A percentile compares a stretch with the other conserved stretches of the same genome.
Evolutionary conservation across 805 yeast genomes (phyloP).

Genomic region (Wickerhamomyces rabaulensis): DNA sequence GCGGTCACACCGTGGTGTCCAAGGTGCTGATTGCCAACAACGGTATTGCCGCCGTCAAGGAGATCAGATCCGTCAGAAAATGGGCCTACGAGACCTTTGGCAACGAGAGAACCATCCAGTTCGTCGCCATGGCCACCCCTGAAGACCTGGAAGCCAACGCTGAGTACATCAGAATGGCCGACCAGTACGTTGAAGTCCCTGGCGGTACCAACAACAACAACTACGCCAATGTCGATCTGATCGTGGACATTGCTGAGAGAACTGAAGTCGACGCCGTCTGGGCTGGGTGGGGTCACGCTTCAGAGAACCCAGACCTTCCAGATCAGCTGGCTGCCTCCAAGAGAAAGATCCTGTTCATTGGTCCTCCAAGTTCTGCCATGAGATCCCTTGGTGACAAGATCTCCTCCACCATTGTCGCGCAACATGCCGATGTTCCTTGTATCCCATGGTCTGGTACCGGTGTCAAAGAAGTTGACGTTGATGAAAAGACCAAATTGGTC

Average conservation of each 20-base stretch:
- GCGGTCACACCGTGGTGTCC: conserved; percentile 93
- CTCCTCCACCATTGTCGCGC: conserved; percentile 97
- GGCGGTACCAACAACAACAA: conserved; percentile 99
- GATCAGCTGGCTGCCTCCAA: conserved; percentile 92
- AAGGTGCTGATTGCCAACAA: conserved; percentile 92
- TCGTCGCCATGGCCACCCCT: conserved; percentile 99
- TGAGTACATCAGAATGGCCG: conserved; percentile 98
- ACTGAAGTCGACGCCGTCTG: conserved; percentile 96
- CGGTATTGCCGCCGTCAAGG: conserved; percentile 99
- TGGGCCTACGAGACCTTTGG: conserved; percentile 99
- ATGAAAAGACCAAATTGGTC: conserved; percentile 67
- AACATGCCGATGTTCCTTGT: conserved; percentile 97
- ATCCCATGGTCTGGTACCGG: conserved; percentile 99
- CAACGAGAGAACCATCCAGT: conserved; percentile 86
- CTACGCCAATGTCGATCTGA: conserved; percentile 95
- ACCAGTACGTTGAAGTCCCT: conserved; percentile 95
- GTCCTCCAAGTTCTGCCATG: conserved; percentile 99
- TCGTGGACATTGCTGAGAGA: conserved; percentile 96
- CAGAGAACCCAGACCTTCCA: conserved; percentile 95
- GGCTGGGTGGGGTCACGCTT: conserved; percentile 99
- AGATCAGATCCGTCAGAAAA: conserved; percentile 93
- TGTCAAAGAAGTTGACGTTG: conserved; percentile 73
- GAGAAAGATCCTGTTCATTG: conserved; percentile 86
- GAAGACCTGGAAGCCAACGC: conserved; percentile 96
- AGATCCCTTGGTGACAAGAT: conserved; percentile 98